Base-by-base conservation (phyloP, 306 rosid species). In the Echinosophora koreensis region DNA sequence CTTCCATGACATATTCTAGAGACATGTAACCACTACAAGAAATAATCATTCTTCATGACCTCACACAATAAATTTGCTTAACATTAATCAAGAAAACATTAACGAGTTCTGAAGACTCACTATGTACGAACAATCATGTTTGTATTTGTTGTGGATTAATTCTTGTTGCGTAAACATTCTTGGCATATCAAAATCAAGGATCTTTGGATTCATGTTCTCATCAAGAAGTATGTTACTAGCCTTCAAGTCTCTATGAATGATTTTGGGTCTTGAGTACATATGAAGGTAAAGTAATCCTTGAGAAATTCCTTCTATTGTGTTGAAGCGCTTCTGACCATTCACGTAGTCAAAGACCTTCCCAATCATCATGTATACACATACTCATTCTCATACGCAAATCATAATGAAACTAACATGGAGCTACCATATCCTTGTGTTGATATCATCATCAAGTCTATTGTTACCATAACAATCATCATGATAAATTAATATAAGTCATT, bases 221-320 rank as follows among this genome's bases (percentile, higher is more conserved):
- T 75, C 80, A 56, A 77, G 58, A 3, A 77, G 68, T 54, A 77
- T 77, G 57, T 77, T 77, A 44, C 68, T 16, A 1, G 17, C 68
- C 59, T 77, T 77, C 17, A 77, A 32, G 35, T 67, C 75, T 30
- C 76, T 55, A 7, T 77, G 81, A 16, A 77, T 66, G 1, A 67
- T 34, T 38, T 34, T 56, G 3, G 42, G 8, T 28, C 74, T 66
- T 39, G 74, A 66, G 44, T 55, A 54, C 14, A 39, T 54, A 47
- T 76, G 74, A 6, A 66, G 51, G 51, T 41, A 76, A 3, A 74
- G 60, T 15, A 74, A 12, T 6, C 81, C 76, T 67, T 77, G 76
- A 28, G 16, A 14, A 17, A 50, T 70, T 47, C 71, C 64, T 56
- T 67, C 69, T 16, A 77, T 42, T 28, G 42, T 74, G 14, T 30